These are phyloP conservation scores for Rhizopus microsporus DNA, from an alignment of 371 early-diverging fungal species.

Conservation along the genomic window DNA sequence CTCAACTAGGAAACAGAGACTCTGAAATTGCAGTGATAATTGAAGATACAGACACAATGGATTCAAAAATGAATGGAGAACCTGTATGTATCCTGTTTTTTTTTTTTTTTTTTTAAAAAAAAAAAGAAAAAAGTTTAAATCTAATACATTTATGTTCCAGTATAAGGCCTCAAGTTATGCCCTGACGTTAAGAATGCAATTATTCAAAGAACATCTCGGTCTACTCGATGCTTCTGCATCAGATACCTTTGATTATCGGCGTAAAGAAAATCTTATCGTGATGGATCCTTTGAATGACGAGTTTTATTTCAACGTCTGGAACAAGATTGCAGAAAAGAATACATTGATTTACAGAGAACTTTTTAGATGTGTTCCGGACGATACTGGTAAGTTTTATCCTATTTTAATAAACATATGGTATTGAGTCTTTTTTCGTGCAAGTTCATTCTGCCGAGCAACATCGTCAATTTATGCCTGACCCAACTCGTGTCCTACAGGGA, in stretches of 20 bases:
- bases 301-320: conserved; percentile 67
- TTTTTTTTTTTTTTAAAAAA: no score
- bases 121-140: background rate
- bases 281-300: conserved; percentile 75
- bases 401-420: background rate
- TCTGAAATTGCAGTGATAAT: conserved; percentile 86
- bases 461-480: conserved; percentile 58
- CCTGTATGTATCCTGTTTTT: conserved; percentile 40
- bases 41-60: conserved; percentile 72
- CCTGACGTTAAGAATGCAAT: conserved; percentile 64
- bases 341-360: conserved; percentile 71
- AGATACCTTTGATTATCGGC: background rate
- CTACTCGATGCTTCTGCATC: conserved; percentile 27
- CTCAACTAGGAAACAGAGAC: conserved; percentile 88
- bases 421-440: conserved; percentile 1
- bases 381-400: conserved; percentile 47
- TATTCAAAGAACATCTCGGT: conserved; percentile 88
- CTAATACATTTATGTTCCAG: conserved; percentile 17
- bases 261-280: conserved; percentile 39
- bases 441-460: conserved; percentile 57
- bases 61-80: conserved; percentile 72
- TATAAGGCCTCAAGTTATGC: conserved; percentile 75
- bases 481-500: conserved; percentile 47
- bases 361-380: conserved; percentile 87
- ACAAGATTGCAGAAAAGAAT: conserved; percentile 64